Conservation (phyloP, 73 alveolate species). For the Paramecium tetraurelia region DNA sequence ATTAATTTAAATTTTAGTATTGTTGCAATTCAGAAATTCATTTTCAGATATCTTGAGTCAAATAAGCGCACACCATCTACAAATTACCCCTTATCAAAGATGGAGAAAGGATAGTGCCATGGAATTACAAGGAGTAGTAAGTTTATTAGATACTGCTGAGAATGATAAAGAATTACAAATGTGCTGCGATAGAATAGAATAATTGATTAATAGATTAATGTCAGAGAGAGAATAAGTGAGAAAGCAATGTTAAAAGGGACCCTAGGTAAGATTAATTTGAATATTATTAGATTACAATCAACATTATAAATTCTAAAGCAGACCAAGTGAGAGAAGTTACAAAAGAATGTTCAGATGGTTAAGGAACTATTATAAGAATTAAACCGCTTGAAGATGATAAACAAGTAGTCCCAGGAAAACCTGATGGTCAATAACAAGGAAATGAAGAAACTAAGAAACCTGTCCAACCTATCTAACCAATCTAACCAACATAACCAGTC, state of each 20-base stretch:
- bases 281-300: constrained; percentile 38
- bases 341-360: not conserved
- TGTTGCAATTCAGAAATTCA: constrained; percentile 2
- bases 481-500: not conserved
- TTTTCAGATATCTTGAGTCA: not conserved
- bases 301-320: not conserved
- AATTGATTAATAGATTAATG: not conserved
- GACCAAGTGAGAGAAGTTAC: not conserved
- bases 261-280: not conserved
- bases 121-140: constrained; percentile 4
- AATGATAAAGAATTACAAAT: not conserved
- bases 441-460: not conserved
- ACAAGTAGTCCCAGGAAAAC: not conserved
- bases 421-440: not conserved
- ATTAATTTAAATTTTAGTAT: not conserved
- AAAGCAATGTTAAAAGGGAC: not conserved
- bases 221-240: constrained; percentile 13
- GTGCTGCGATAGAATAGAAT: constrained; percentile 34
- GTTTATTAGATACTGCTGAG: constrained; percentile 17
- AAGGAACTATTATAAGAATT: not conserved
- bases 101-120: constrained; percentile 25
- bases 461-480: not conserved
- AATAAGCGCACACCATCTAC: not conserved
- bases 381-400: not conserved
- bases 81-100: constrained; percentile 5